Conservation (phyloP, 73 alveolate genomes). For the Paramecium primaurelia region DNA sequence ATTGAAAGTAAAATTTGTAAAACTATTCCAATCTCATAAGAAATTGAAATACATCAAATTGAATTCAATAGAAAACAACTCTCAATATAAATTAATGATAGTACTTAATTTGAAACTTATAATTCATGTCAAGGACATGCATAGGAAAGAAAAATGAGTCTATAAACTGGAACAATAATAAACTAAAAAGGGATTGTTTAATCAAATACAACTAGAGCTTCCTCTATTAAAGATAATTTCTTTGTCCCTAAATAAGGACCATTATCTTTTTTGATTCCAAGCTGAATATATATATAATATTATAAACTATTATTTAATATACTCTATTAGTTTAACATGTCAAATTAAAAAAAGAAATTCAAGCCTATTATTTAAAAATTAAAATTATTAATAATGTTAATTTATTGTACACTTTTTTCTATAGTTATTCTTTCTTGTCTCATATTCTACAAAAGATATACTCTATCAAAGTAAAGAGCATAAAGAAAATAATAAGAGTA, state of each 20-base stretch:
- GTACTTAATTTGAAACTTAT: not conserved
- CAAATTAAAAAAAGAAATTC: not conserved
- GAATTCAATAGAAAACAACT: not conserved
- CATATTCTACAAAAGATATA: not conserved
- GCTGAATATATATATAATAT: not conserved
- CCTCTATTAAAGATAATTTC: not conserved
- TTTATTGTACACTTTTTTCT: not conserved
- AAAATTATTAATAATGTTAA: not conserved
- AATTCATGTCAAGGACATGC: not conserved
- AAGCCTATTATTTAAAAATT: not conserved
- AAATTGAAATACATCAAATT: not conserved
- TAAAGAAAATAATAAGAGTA: not conserved
- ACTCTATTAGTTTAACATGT: not conserved
- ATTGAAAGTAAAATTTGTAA: not conserved
- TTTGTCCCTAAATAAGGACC: constrained; percentile 8
- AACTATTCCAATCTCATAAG: not conserved
- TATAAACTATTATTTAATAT: not conserved
- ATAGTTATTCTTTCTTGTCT: not conserved
- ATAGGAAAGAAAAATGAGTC: not conserved
- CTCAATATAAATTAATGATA: not conserved
- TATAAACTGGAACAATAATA: not conserved
- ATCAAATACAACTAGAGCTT: not conserved
- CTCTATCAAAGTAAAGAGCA: not conserved
- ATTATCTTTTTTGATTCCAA: not conserved
- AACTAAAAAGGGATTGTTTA: not conserved